phyloP scores from a whole-genome alignment of 106 monocot genomes.

The Alisma plantagoaquatica region DNA sequence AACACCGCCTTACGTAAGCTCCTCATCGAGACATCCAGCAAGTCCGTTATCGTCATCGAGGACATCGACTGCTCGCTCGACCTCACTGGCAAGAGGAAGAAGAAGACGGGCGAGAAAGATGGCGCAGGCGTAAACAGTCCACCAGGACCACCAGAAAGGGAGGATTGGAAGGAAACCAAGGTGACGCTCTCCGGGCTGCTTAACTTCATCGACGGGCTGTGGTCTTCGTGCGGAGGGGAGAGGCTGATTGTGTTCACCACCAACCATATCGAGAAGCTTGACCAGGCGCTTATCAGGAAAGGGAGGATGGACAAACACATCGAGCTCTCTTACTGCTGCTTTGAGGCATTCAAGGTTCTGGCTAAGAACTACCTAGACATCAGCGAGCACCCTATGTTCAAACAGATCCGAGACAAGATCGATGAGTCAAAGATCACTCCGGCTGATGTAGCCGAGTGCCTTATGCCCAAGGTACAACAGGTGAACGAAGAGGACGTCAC shows the following conservation, averaged over 20 bases:
- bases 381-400: background rate
- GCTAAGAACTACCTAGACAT: conserved; percentile 14
- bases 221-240: conserved; percentile 21
- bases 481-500: background rate
- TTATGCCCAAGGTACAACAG: conserved; percentile 5
- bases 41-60: conserved; percentile 24
- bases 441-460: conserved; percentile 17
- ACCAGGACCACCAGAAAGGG: background rate
- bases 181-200: conserved; percentile 21
- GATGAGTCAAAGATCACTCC: conserved; percentile 9
- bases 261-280: conserved; percentile 20
- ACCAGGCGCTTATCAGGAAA: conserved; percentile 16
- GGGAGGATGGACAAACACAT: conserved; percentile 29
- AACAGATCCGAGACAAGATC: conserved; percentile 2
- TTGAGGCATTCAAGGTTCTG: conserved; percentile 21
- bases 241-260: conserved; percentile 22
- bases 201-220: conserved; percentile 28
- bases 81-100: conserved; percentile 8
- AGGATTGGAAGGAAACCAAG: conserved; percentile 4
- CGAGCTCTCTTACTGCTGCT: conserved; percentile 17
- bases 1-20: conserved; percentile 13
- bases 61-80: conserved; percentile 25
- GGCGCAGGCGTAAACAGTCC: background rate
- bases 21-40: conserved; percentile 12
- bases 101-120: conserved; percentile 2